Conservation (phyloP, 805 yeast genomes). For the Candida lessepsii region DNA sequence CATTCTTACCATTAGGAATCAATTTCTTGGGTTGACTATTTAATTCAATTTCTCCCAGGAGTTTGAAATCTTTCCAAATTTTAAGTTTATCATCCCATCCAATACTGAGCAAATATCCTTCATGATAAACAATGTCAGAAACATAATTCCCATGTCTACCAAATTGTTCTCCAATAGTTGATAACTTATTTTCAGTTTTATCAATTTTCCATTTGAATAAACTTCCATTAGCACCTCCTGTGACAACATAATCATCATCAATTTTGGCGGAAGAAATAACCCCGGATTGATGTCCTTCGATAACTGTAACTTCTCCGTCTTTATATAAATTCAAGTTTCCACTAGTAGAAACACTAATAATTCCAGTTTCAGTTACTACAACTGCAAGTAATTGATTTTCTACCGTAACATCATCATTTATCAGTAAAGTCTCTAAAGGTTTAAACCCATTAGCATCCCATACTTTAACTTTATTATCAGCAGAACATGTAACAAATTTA, state of each 20-base stretch:
- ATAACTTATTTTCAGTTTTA: slow-evolving; percentile 9
- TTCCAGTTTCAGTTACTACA: slow-evolving; percentile 55
- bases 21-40: slow-evolving; percentile 38
- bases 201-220: slow-evolving; percentile 56
- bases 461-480: slow-evolving; percentile 71
- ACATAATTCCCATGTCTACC: slow-evolving; percentile 66
- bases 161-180: slow-evolving; percentile 21
- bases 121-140: slow-evolving; percentile 43
- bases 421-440: slow-evolving; percentile 47
- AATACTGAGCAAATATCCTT: slow-evolving; percentile 43
- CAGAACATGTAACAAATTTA: slow-evolving; percentile 74
- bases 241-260: slow-evolving; percentile 29
- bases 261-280: slow-evolving; percentile 54
- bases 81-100: slow-evolving; percentile 89
- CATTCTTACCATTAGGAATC: slow-evolving; percentile 24
- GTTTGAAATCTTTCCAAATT: slow-evolving; percentile 25
- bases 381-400: slow-evolving; percentile 80
- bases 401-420: slow-evolving; percentile 41
- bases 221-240: slow-evolving; percentile 85
- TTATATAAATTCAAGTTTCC: slow-evolving; percentile 67
- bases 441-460: slow-evolving; percentile 50
- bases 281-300: slow-evolving; percentile 80
- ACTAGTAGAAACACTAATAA: slow-evolving; percentile 65
- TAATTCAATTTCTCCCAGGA: slow-evolving; percentile 12
- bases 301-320: slow-evolving; percentile 25